These are phyloP conservation scores for Nothophaeocryptopus gaeumannii DNA, from an alignment of 2,329 filamentous ascomycete genomes.

Conservation along the genomic window DNA sequence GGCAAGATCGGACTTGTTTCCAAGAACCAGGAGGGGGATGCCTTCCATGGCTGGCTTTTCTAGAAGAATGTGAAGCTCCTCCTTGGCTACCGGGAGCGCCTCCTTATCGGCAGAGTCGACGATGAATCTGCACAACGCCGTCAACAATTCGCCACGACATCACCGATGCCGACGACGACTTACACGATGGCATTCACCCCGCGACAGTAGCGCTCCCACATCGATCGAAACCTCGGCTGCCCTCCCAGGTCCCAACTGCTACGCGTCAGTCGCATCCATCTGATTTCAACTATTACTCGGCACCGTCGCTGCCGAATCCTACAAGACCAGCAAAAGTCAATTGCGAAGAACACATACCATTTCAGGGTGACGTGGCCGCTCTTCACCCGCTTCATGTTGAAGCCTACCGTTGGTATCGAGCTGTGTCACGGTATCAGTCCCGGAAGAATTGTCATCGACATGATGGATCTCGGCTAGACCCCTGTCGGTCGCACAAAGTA, in stretches of 20 bases:
- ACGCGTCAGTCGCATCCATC: conserved; percentile 26
- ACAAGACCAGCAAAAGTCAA: background rate
- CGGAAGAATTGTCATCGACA: conserved; percentile 13
- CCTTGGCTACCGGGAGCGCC: conserved; percentile 77
- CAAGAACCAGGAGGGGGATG: conserved; percentile 89
- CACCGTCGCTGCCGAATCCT: background rate
- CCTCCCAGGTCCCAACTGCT: conserved; percentile 90
- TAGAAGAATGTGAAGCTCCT: conserved; percentile 88
- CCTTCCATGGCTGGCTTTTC: conserved; percentile 78
- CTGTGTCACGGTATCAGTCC: conserved; percentile 54
- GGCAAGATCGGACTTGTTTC: conserved; percentile 96
- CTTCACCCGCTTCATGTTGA: conserved; percentile 98
- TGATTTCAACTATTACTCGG: too few species aligned
- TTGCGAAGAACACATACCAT: conserved; percentile 57
- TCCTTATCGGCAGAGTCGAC: conserved; percentile 89
- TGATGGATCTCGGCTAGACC: conserved; percentile 21
- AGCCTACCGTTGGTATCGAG: conserved; percentile 96
- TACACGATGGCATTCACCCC: conserved; percentile 95
- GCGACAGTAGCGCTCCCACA: conserved; percentile 99
- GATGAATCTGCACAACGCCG: conserved; percentile 64
- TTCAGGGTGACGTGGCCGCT: conserved; percentile 97
- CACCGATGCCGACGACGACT: conserved; percentile 27
- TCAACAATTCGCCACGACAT: conserved; percentile 1
- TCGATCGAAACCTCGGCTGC: conserved; percentile 92
- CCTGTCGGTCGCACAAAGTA: conserved; percentile 39